Percentiles rank a stretch among this genome's conserved stretches.
Conservation (phyloP, 2,329 filamentous ascomycete genomes). For the Ascochyta pisi region DNA sequence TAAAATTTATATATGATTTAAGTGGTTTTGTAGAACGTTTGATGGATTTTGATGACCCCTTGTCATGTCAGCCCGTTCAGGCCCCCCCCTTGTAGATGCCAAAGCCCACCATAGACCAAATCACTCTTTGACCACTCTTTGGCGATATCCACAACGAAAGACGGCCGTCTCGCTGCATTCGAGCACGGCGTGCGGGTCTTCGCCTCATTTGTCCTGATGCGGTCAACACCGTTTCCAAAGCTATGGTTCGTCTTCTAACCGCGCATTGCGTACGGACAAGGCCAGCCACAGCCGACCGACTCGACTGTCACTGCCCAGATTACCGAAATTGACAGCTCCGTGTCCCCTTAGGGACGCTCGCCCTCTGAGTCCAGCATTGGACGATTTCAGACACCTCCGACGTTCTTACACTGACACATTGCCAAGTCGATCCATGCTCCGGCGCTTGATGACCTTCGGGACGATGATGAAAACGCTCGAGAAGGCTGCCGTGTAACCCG, state of each 20-base stretch:
- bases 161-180: not conserved
- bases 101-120: not conserved
- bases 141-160: not conserved
- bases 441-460: not conserved
- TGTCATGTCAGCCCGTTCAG: too few relatives aligned
- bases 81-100: too few relatives aligned
- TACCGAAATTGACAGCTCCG: not conserved
- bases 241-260: not conserved
- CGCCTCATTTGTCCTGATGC: conserved; percentile 6
- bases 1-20: too few relatives aligned
- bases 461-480: conserved; percentile 7
- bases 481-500: conserved; percentile 16
- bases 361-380: not conserved
- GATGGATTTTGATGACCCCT: too few relatives aligned
- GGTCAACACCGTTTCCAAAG: conserved; percentile 6
- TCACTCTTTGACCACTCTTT: conserved; percentile 1
- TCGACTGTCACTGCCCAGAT: not conserved
- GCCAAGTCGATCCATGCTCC: not conserved
- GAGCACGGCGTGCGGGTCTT: not conserved
- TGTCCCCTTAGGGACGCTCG: conserved; percentile 1
- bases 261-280: conserved; percentile 11
- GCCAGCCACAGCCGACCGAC: conserved; percentile 11
- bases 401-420: conserved; percentile 2
- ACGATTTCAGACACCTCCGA: not conserved
- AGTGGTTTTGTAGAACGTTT: too few relatives aligned